phyloP scores from a whole-genome alignment of 306 rosid genomes.

The Herpetospermum pedunculosum region DNA sequence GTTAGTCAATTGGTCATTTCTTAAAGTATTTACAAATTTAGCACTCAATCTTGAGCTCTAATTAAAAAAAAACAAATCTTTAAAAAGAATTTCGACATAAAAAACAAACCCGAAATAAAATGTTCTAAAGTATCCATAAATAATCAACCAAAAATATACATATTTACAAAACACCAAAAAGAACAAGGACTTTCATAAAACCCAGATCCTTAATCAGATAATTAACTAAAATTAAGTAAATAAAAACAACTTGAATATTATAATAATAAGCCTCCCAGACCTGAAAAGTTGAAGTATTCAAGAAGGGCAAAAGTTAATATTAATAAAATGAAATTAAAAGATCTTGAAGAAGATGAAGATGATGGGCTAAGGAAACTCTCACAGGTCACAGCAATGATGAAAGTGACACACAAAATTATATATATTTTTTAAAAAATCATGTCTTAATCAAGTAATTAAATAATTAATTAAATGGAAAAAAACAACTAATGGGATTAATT shows the following conservation, averaged over 20 bases:
- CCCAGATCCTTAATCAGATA: neutral
- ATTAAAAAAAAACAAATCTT: too few relatives aligned
- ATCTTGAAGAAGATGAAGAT: neutral
- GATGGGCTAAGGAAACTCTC: neutral
- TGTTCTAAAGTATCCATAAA: neutral
- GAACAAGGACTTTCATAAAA: neutral
- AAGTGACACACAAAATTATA: neutral
- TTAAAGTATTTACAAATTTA: too few relatives aligned
- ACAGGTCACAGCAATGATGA: conserved; percentile 9
- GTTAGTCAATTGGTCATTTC: too few relatives aligned
- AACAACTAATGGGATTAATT: neutral
- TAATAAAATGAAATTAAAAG: neutral
- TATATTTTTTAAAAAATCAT: neutral
- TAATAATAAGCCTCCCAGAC: too few relatives aligned
- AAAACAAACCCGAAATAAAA: neutral
- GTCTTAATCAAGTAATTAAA: neutral
- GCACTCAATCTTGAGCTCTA: too few relatives aligned
- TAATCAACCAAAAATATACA: neutral
- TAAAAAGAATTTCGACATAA: neutral
- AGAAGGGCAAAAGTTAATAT: neutral
- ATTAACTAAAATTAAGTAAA: too few relatives aligned
- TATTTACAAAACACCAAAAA: neutral
- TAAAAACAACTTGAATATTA: neutral
- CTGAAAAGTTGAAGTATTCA: neutral
- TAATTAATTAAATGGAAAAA: neutral